phyloP scores from a whole-genome alignment of 169 alveolate genomes.

The Eimeria necatrix region DNA sequence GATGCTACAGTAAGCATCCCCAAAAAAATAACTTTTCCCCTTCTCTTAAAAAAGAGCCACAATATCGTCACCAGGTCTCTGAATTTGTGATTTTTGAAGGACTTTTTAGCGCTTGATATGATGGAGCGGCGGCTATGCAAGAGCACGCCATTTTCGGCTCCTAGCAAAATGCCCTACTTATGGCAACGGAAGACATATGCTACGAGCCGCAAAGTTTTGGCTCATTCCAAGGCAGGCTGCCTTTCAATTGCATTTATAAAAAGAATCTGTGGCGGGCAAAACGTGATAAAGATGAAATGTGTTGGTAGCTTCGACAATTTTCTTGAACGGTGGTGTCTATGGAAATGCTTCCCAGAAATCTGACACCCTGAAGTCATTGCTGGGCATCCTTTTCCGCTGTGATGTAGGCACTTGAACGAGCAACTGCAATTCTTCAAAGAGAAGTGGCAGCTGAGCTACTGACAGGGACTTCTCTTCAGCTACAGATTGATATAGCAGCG shows the following conservation, averaged over 20 bases:
- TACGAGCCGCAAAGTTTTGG: conserved; percentile 14
- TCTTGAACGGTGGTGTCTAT: too few relatives aligned
- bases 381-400: background rate
- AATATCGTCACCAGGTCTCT: too few relatives aligned
- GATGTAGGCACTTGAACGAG: conserved; percentile 36
- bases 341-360: too few relatives aligned
- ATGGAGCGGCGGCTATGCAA: conserved; percentile 34
- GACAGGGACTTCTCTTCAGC: conserved; percentile 39
- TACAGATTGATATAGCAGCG: conserved; percentile 53
- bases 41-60: too few relatives aligned
- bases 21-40: too few relatives aligned
- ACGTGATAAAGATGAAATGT: too few relatives aligned
- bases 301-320: too few relatives aligned
- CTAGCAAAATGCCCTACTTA: background rate
- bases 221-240: conserved; percentile 50
- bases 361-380: too few relatives aligned
- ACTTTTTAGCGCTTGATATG: conserved; percentile 29
- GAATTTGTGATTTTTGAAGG: background rate
- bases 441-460: conserved; percentile 63
- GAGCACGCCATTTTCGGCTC: background rate
- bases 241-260: background rate
- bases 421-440: conserved; percentile 33
- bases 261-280: too few relatives aligned
- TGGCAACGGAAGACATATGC: conserved; percentile 52
- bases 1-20: too few relatives aligned